Base-by-base conservation (phyloP, 805 yeast species). In the Metschnikowia lochheadii region DNA sequence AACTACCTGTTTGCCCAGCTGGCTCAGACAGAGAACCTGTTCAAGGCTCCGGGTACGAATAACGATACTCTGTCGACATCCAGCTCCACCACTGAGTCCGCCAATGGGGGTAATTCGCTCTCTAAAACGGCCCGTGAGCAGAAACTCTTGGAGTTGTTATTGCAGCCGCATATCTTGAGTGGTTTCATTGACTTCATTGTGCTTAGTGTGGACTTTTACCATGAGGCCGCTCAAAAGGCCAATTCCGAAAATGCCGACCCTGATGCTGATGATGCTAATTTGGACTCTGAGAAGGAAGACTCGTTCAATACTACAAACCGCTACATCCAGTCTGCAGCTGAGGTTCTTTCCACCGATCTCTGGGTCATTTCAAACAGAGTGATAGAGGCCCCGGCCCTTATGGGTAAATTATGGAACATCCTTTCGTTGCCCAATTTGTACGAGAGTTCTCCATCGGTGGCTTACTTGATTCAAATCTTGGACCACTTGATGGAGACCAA, bases 401-500 rank as follows among this genome's bases (percentile, higher is more conserved):
- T 73, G 63, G 59, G 63, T 29, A 72, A 72, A 47, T 63, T 73
- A 43, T 73, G 78, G 78, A 70, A 63, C 70, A 60, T 72, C 6
- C 50, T 73, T 31, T 50, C 59, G 3, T 54, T 70, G 37, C 65
- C 67, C 2, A 52, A 68, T 41, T 60, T 73, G 21, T 53, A 58
- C 13, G 77, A 73, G 53, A 63, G 65, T 49, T 68, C 71, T 20
- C 77, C 77, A 0, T 60, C 70, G 8, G 75, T 72, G 17, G 58
- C 72, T 10, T 71, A 68, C 55, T 54, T 73, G 42, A 68, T 73
- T 61, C 91, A 89, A 57, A 76, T 94, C 50, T 72, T 94, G 56
- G 97, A 91, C 62, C 89, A 88, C 78, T 86, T 91, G 65, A 84
- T 89, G 68, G 89, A 84, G 50, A 63, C 74, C 5, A 72, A 73